These are phyloP conservation scores for Colletotrichum theobromicola DNA, from an alignment of 2,329 filamentous ascomycete genomes.

Conservation along the genomic window DNA sequence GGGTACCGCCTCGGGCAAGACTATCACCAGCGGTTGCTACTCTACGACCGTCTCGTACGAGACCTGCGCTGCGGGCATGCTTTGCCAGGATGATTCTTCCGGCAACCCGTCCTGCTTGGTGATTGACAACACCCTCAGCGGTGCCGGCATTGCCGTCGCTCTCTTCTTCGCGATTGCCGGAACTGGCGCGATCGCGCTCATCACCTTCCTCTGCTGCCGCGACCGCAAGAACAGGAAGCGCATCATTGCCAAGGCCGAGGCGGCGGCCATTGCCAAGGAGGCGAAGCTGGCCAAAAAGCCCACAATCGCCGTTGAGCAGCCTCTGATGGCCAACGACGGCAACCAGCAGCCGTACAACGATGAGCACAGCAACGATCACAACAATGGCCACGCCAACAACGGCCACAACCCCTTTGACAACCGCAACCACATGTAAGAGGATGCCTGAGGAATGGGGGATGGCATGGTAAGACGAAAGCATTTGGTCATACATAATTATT, in stretches of 20 bases:
- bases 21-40: slow-evolving; percentile 41
- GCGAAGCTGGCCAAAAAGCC: slow-evolving; percentile 45
- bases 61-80: slow-evolving; percentile 47
- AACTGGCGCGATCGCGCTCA: slow-evolving; percentile 38
- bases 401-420: slow-evolving; percentile 14
- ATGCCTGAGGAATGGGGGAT: neutral
- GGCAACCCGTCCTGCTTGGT: slow-evolving; percentile 50
- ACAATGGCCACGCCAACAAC: neutral
- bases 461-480: neutral
- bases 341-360: slow-evolving; percentile 7
- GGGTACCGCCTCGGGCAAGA: slow-evolving; percentile 44
- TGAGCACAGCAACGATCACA: neutral
- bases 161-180: slow-evolving; percentile 50
- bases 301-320: slow-evolving; percentile 22
- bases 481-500: neutral
- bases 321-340: slow-evolving; percentile 8
- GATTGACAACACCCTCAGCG: slow-evolving; percentile 42
- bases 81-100: slow-evolving; percentile 47
- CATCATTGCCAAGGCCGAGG: slow-evolving; percentile 51
- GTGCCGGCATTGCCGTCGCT: slow-evolving; percentile 52
- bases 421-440: slow-evolving; percentile 3
- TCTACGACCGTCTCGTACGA: slow-evolving; percentile 36
- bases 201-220: slow-evolving; percentile 58
- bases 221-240: slow-evolving; percentile 52
- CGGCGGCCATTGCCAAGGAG: slow-evolving; percentile 54